A percentile compares a stretch with the other conserved stretches of the same genome.
phyloP scores from a whole-genome alignment of 2,329 filamentous ascomycete species.

The Alternaria ethzedia region DNA sequence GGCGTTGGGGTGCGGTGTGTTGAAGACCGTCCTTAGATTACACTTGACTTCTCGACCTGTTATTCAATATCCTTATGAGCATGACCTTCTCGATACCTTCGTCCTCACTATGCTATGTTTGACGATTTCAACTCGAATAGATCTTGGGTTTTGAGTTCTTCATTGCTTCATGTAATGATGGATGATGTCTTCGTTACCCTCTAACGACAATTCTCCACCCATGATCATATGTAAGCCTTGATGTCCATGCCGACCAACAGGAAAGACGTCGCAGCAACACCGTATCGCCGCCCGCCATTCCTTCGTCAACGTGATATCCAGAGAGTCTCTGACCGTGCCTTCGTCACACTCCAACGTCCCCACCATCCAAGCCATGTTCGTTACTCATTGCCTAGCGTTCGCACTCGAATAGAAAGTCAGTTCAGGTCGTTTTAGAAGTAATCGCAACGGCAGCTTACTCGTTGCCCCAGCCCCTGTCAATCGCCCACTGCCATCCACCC shows the following conservation, averaged over 20 bases:
- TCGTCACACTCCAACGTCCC: background rate
- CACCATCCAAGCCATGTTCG: background rate
- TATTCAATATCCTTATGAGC: background rate
- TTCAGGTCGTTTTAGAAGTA: background rate
- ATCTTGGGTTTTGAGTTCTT: background rate
- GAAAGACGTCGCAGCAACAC: background rate
- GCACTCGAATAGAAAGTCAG: background rate
- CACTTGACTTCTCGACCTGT: background rate
- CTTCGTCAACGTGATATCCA: background rate
- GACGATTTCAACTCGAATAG: fast-evolving
- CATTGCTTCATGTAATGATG: background rate
- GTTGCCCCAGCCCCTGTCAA: slow-evolving; percentile 10
- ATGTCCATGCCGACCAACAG: background rate
- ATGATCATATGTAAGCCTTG: background rate
- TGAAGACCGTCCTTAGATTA: background rate
- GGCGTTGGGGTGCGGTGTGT: background rate
- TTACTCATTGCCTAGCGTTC: background rate
- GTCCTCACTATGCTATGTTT: background rate
- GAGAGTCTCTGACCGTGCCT: background rate
- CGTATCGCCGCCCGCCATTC: background rate
- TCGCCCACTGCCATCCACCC: slow-evolving; percentile 31
- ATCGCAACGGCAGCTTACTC: background rate
- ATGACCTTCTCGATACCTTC: background rate
- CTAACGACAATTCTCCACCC: background rate
- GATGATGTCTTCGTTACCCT: background rate